Base-by-base conservation (phyloP, 2,329 filamentous ascomycete genomes). In the Alternaria sp. region DNA sequence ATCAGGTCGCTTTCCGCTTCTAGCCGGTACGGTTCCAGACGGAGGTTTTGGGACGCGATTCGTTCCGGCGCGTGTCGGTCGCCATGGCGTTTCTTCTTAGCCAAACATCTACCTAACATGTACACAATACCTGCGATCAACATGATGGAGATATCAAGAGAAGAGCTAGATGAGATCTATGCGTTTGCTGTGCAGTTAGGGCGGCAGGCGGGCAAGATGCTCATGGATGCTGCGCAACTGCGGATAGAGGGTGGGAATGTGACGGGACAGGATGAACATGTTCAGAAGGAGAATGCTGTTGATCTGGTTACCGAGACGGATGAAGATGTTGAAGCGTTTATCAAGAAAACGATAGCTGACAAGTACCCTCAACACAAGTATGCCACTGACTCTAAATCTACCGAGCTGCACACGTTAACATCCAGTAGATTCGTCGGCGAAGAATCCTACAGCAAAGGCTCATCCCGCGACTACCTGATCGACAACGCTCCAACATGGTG, bases 291-390 rank as follows among this genome's bases (percentile, higher is more conserved):
- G 68, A 93, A 87, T 74, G 86, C 90, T 1, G 91, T 94, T 11
- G 92, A 94, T 76, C 87, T 94, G 65, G 91, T 94, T 20, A 94
- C 91, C 10, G 87, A 93, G 80, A 91, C 90, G 1, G 91, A 94
- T 75, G 86, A 91, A 79, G 89, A 92, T 71, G 89, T 92, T 43
- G 91, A 94, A 78, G 82, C 85, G 15, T 93, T 92, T 73, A 90
- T 93, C 70, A 88, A 87, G 63, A 81, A 75, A 7, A 81, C 86
- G 11, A 89, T 93, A 57, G 75, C 82, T 2, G 77, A 81, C 45
- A 86, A 81, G 75, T 94, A 90, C 69, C 91, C 91, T 1, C 73
- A 81, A 3, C 91, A 93, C 80, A 87, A 86, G 89, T 92, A 77
- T 10, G 51, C 47, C 28, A n/a, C 9, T 5, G 1, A 9, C 23